Evolutionary conservation across 2,329 filamentous ascomycete species (phyloP).

Genomic region (Leptographium wingfieldii): DNA sequence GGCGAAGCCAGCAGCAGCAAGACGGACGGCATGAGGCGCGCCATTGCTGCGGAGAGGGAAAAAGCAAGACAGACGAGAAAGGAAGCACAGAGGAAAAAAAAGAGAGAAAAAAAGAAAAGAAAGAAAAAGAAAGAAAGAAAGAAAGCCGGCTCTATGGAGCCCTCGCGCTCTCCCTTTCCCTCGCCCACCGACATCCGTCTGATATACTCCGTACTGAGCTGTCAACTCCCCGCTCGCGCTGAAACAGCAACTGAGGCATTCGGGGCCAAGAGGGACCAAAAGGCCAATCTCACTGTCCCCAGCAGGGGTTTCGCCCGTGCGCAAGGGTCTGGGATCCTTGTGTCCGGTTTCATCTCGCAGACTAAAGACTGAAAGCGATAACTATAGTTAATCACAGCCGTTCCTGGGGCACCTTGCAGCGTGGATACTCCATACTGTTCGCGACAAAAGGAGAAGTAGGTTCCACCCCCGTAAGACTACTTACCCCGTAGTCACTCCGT

Average conservation of each 20-base stretch:
- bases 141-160: neutral
- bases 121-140: neutral
- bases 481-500: too few relatives aligned
- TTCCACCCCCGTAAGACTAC: too few relatives aligned
- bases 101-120: neutral
- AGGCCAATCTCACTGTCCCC: neutral
- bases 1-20: constrained; percentile 3
- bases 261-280: neutral
- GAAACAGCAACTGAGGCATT: neutral
- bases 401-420: too few relatives aligned
- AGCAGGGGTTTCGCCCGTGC: neutral
- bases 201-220: neutral
- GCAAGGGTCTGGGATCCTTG: neutral
- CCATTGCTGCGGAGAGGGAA: neutral
- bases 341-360: neutral
- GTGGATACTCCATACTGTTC: too few relatives aligned
- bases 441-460: neutral
- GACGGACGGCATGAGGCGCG: neutral
- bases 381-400: too few relatives aligned
- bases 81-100: neutral
- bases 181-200: neutral
- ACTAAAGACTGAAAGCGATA: neutral
- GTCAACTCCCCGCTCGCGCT: neutral
- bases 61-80: neutral
- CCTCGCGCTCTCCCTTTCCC: neutral